A percentile compares a stretch with the other conserved stretches of the same genome.
phyloP scores from a whole-genome alignment of 345 rosid species.

The Odontarrhena argentea region DNA sequence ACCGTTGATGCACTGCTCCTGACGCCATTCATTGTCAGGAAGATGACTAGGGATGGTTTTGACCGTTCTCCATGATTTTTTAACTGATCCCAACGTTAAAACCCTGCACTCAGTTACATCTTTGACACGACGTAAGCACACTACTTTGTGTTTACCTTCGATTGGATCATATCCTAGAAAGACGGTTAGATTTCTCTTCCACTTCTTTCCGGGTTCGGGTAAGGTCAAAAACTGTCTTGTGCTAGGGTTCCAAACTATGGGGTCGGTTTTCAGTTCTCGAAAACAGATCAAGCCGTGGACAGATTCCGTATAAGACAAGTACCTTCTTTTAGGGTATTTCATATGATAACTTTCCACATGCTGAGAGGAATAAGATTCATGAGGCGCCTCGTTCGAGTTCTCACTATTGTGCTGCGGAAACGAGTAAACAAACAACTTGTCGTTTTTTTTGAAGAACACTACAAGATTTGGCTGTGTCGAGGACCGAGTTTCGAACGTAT shows the following conservation, averaged over 20 bases:
- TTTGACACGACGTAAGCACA: not conserved
- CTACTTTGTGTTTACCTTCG: constrained; percentile 17
- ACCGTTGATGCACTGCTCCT: not conserved
- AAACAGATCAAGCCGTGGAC: constrained; percentile 25
- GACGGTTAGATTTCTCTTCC: not conserved
- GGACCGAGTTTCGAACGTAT: not conserved
- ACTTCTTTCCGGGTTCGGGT: not conserved
- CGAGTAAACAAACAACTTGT: not conserved
- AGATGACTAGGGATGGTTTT: not conserved
- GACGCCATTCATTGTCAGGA: not conserved
- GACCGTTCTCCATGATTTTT: constrained; percentile 5
- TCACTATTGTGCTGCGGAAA: not conserved
- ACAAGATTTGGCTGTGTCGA: constrained; percentile 3
- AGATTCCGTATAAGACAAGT: not conserved
- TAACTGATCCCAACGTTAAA: constrained; percentile 12
- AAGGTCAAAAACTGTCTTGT: not conserved
- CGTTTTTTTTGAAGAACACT: not conserved
- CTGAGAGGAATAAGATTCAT: not conserved
- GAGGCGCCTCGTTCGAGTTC: constrained; percentile 10
- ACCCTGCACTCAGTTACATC: not conserved
- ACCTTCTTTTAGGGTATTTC: not conserved
- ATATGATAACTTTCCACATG: constrained; percentile 2
- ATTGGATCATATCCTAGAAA: too few relatives aligned
- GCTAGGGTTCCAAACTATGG: constrained; percentile 19
- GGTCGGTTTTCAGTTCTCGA: not conserved